A percentile compares a stretch with the other conserved stretches of the same genome.
phyloP scores from a whole-genome alignment of 768 basidiomycete genomes.

The Cantharellus anzutake region DNA sequence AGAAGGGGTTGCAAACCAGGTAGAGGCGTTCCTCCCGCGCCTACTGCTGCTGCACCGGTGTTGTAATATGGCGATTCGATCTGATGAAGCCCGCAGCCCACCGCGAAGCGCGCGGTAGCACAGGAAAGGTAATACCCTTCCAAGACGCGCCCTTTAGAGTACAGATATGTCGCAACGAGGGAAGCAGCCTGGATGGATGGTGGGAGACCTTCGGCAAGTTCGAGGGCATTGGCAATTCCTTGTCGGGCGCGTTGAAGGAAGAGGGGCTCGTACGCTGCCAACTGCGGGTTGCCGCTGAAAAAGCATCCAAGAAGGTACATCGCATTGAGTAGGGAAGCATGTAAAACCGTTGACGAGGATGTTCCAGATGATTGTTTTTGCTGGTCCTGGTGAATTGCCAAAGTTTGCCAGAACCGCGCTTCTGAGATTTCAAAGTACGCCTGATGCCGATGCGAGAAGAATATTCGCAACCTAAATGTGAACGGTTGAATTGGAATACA shows the following conservation, averaged over 20 bases:
- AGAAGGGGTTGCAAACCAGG: background rate
- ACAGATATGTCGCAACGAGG: conserved; percentile 45
- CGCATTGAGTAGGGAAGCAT: conserved; percentile 5
- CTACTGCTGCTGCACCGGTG: background rate
- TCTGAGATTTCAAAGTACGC: background rate
- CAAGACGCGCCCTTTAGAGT: conserved; percentile 37
- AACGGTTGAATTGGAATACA: background rate
- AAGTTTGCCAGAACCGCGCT: background rate
- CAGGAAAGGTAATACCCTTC: conserved; percentile 51
- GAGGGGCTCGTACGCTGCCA: conserved; percentile 4
- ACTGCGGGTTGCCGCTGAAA: conserved; percentile 2
- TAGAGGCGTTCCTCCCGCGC: background rate
- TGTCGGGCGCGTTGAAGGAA: conserved; percentile 6
- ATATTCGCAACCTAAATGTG: background rate
- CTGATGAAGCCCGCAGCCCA: conserved; percentile 43
- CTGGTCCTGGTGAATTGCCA: background rate
- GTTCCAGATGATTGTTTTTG: background rate
- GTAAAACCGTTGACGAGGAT: background rate
- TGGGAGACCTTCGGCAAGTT: conserved; percentile 5
- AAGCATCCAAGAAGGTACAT: conserved; percentile 9
- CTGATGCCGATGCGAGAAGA: background rate
- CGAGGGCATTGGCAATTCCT: conserved; percentile 4
- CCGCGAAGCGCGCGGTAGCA: conserved; percentile 49
- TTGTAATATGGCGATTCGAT: conserved; percentile 3
- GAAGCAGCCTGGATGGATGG: conserved; percentile 21